Conservation (phyloP, 169 alveolate genomes). For the Babesia caballi region DNA sequence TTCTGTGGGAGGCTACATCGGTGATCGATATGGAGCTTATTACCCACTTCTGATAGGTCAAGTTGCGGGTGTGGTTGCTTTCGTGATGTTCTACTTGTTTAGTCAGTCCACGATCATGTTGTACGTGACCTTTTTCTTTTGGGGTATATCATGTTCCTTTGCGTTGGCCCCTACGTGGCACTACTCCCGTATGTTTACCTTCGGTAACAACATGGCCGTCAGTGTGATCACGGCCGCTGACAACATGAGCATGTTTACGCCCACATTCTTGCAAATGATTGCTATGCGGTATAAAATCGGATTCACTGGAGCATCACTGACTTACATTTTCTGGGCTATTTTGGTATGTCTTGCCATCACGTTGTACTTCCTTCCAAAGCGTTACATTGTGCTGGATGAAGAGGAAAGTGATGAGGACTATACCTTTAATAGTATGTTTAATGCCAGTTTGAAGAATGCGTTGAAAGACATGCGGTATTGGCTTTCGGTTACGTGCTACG, state of each 20-base stretch:
- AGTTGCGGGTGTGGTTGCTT: conserved; percentile 25
- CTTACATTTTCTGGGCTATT: conserved; percentile 48
- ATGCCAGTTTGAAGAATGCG: conserved; percentile 1
- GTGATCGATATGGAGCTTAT: conserved; percentile 33
- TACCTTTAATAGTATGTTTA: neutral
- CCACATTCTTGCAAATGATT: conserved; percentile 11
- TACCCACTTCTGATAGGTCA: conserved; percentile 19
- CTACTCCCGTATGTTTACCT: conserved; percentile 54
- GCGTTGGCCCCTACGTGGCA: conserved; percentile 43
- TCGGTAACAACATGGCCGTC: conserved; percentile 41
- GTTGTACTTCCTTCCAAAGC: conserved; percentile 32
- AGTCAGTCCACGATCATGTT: neutral
- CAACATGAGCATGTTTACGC: conserved; percentile 47
- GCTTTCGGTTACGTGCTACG: conserved; percentile 25
- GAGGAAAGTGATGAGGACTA: neutral
- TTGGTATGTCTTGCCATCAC: conserved; percentile 24
- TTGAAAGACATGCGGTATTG: conserved; percentile 15
- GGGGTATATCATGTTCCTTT: conserved; percentile 54
- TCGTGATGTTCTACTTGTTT: conserved; percentile 26
- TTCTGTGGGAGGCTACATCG: conserved; percentile 42
- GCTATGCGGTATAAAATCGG: conserved; percentile 12
- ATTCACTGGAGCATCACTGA: conserved; percentile 3
- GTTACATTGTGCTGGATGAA: conserved; percentile 7
- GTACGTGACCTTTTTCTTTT: conserved; percentile 13
- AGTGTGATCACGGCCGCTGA: conserved; percentile 51